Evolutionary conservation across 306 rosid genomes (phyloP).

Genomic region (Castanospermum australe): DNA sequence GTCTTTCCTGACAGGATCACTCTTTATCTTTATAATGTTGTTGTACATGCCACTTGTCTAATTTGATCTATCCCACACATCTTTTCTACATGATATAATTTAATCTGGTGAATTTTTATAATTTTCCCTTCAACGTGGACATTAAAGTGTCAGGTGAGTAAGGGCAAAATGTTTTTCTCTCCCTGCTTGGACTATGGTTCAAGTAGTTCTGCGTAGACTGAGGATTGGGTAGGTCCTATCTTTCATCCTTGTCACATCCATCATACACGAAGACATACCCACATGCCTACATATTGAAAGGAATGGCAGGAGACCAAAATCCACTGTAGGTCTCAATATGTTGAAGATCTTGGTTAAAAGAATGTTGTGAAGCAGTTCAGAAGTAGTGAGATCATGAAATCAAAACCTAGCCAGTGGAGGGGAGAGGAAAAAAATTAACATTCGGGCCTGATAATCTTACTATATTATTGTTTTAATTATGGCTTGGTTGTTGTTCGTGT

Average conservation of each 20-base stretch:
- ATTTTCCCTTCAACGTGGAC: neutral
- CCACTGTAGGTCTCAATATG: neutral
- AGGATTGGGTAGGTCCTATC: neutral
- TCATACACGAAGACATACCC: neutral
- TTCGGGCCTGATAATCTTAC: neutral
- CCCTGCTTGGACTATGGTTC: neutral
- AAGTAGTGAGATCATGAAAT: neutral
- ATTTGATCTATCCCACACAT: conserved; percentile 7
- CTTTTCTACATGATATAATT: conserved; percentile 15
- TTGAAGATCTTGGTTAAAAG: neutral
- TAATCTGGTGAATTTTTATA: neutral
- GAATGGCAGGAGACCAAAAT: neutral
- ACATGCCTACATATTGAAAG: neutral
- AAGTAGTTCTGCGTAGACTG: neutral
- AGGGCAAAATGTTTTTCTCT: neutral
- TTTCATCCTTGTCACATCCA: neutral
- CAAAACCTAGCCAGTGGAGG: neutral
- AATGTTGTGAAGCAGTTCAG: neutral
- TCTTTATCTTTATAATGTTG: neutral
- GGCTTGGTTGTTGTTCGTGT: neutral
- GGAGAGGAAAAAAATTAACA: neutral
- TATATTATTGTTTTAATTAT: neutral
- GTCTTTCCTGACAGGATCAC: conserved; percentile 10
- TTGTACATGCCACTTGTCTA: conserved; percentile 4
- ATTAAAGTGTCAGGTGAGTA: neutral